Evolutionary conservation across 1,139 yeast genomes (phyloP).

Genomic region (Pneumocystis wakefieldiae): DNA sequence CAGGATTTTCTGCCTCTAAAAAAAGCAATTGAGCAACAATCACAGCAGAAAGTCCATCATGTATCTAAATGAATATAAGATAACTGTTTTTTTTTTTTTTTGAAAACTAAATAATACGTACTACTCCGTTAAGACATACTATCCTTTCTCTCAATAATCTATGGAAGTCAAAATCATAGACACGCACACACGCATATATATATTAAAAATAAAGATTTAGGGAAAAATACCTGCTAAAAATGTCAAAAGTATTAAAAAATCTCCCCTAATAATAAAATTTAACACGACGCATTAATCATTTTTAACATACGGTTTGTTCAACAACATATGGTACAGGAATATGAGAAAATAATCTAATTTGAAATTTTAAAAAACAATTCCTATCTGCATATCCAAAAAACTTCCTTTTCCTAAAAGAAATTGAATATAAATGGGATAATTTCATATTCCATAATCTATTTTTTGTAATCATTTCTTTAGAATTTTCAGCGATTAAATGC

Average conservation of each 20-base stretch:
- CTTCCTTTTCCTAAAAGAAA: neutral
- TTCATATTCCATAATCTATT: neutral
- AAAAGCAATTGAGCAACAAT: conserved; percentile 25
- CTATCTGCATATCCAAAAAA: neutral
- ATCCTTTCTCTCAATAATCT: conserved; percentile 21
- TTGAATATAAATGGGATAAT: neutral
- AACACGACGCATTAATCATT: neutral
- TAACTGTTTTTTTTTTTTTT: neutral
- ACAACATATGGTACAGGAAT: conserved; percentile 23
- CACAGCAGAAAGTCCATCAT: conserved; percentile 21
- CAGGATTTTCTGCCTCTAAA: conserved; percentile 21
- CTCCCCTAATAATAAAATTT: conserved; percentile 4
- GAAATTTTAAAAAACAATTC: neutral
- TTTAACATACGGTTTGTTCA: conserved; percentile 6
- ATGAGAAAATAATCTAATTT: neutral
- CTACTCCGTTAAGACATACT: conserved; percentile 21
- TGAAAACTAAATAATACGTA: neutral
- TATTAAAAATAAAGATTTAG: neutral
- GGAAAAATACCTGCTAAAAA: conserved; percentile 13
- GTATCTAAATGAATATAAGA: conserved; percentile 13
- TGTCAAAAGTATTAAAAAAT: conserved; percentile 12
- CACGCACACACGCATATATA: neutral
- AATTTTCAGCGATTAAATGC: neutral
- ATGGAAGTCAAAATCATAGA: conserved; percentile 3
- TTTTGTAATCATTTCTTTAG: neutral